phyloP scores from a whole-genome alignment of 371 early-diverging fungal species.

The Mucor indicus region DNA sequence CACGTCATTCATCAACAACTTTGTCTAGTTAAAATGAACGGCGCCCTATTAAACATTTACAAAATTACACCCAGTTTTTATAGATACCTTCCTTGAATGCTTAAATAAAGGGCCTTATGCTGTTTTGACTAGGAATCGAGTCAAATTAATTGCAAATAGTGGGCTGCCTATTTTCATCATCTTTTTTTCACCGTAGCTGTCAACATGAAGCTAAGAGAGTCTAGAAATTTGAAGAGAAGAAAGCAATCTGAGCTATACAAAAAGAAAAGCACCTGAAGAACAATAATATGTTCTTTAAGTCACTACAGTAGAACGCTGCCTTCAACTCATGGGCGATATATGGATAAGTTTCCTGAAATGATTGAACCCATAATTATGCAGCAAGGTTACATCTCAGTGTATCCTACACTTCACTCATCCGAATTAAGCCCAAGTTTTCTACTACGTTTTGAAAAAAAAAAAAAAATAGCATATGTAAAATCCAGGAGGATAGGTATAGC shows the following conservation, averaged over 20 bases:
- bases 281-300: constrained; percentile 15
- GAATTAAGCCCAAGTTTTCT: constrained; percentile 15
- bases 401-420: constrained; percentile 9
- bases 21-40: background rate
- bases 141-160: constrained; percentile 20
- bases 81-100: constrained; percentile 14
- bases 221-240: constrained; percentile 15
- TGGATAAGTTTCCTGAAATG: constrained; percentile 7
- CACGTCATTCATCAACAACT: too few species aligned
- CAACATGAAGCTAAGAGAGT: constrained; percentile 18
- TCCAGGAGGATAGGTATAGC: too few species aligned
- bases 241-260: constrained; percentile 10
- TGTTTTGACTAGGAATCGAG: constrained; percentile 15
- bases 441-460: constrained; percentile 16
- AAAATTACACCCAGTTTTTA: constrained; percentile 18
- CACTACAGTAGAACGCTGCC: constrained; percentile 13
- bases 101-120: constrained; percentile 16
- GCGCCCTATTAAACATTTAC: constrained; percentile 14
- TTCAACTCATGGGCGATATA: constrained; percentile 12
- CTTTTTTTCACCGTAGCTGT: constrained; percentile 10
- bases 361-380: too few species aligned
- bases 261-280: constrained; percentile 14
- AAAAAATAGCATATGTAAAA: too few species aligned
- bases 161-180: constrained; percentile 12
- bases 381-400: too few species aligned